These are phyloP conservation scores for Massariosphaeria phaeospora DNA, from an alignment of 495 filamentous ascomycete genomes.

Conservation along the genomic window DNA sequence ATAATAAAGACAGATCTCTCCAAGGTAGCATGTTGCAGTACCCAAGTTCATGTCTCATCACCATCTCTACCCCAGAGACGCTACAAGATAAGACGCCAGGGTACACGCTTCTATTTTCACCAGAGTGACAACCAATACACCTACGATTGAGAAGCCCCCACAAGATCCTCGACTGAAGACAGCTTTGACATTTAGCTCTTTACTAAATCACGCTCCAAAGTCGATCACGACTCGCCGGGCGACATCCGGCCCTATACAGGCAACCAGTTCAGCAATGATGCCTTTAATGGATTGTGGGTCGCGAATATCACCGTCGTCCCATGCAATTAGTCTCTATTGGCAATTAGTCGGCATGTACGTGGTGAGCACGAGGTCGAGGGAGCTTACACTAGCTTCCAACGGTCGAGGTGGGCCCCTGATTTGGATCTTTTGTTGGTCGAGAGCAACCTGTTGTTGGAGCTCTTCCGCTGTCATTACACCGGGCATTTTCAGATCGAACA, in stretches of 20 bases:
- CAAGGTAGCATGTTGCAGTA: too few relatives aligned
- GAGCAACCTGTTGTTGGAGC: conserved; percentile 53
- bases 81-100: too few relatives aligned
- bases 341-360: background rate
- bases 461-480: conserved; percentile 65
- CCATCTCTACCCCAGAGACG: too few relatives aligned
- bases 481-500: conserved; percentile 70
- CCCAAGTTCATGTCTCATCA: too few relatives aligned
- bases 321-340: conserved; percentile 54
- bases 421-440: conserved; percentile 46
- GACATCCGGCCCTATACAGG: conserved; percentile 66
- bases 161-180: too few relatives aligned
- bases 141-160: too few relatives aligned
- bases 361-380: background rate
- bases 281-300: conserved; percentile 56
- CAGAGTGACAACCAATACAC: too few relatives aligned
- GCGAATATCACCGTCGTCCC: conserved; percentile 56
- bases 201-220: too few relatives aligned
- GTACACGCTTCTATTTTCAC: too few relatives aligned
- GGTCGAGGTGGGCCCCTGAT: background rate
- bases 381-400: conserved; percentile 8
- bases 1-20: too few relatives aligned
- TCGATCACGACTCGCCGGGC: conserved; percentile 49
- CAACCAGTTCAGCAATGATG: conserved; percentile 68
- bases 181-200: too few relatives aligned